phyloP scores from a whole-genome alignment of 2,329 filamentous ascomycete genomes.

The Hymenoscyphus repandus region DNA sequence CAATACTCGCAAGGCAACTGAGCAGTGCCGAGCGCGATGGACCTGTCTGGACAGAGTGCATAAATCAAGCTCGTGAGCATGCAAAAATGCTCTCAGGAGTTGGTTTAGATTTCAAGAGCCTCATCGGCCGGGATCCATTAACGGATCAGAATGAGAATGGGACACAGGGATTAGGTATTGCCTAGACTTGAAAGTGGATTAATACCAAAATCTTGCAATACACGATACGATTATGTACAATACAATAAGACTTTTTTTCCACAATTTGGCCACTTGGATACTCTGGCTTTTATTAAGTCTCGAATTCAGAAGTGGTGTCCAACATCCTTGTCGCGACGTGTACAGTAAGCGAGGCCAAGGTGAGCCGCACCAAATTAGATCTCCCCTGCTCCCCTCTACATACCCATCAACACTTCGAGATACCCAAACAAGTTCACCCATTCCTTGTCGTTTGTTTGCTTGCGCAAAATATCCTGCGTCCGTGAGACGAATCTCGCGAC shows the following conservation, averaged over 20 bases:
- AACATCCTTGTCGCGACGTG: not conserved
- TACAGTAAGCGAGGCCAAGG: conserved; percentile 1
- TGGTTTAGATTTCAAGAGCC: conserved; percentile 79
- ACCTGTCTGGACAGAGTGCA: conserved; percentile 74
- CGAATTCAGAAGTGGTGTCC: not conserved
- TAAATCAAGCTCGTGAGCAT: conserved; percentile 76
- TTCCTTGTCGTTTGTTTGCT: not conserved
- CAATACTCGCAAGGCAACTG: conserved; percentile 73
- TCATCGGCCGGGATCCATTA: conserved; percentile 59
- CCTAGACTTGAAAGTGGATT: conserved; percentile 1
- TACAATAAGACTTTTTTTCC: too few species aligned
- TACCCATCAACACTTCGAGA: conserved; percentile 19
- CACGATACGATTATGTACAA: too few species aligned
- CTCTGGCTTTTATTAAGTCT: too few species aligned
- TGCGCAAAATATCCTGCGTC: not conserved
- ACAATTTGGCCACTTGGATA: too few species aligned
- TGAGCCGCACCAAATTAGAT: too few species aligned
- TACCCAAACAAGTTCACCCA: conserved; percentile 16
- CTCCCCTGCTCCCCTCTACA: not conserved
- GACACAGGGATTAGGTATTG: conserved; percentile 37
- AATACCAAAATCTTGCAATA: too few species aligned
- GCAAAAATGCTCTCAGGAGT: conserved; percentile 76
- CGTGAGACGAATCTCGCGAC: conserved; percentile 9
- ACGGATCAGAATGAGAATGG: conserved; percentile 10
- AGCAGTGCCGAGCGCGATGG: conserved; percentile 78